Evolutionary conservation across 2,329 filamentous ascomycete species (phyloP), one percentile per base, ranked within the genome.

Genomic region (Colletotrichum camelliae): DNA sequence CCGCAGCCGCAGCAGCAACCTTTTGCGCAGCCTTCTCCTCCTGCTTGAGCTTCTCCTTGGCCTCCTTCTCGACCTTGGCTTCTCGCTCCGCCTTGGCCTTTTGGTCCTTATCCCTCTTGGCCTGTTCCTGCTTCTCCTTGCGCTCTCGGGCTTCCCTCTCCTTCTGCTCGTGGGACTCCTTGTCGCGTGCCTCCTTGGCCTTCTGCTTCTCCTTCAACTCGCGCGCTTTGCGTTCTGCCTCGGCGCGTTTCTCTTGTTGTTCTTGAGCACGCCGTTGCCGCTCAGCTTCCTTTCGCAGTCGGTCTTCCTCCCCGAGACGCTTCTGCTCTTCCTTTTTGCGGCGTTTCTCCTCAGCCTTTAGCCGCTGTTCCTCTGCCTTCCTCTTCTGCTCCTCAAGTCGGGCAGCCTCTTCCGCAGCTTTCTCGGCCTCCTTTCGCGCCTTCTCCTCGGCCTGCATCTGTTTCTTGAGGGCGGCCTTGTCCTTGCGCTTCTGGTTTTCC

Each of bases 401-500:
- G 64, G 94, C 93, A 55, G 94, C 94, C 83, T 98, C 96, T 83
- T 98, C 95, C 4, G 94, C 95, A 16, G 94, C 95, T 84, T 95
- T 96, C 82, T 98, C 96, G 7, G 96, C 95, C 60, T 98, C 96
- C 80, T 93, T 94, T 73, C 92, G 93, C 39, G 95, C 94, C 85
- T 95, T 96, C 82, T 98, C 96, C 82, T 98, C 96, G n/a, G 96
- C 95, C 78, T 94, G 93, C 4, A 93, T 93, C 82, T 95, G 93
- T 85, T 96, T 97, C 87, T 98, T 96, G 81, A 95, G 93, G 27
- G 93, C 93, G 78, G 96, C 95, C 87, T 96, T 98, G 81, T 98
- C 96, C 85, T 98, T 98, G 83, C 95, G 95, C 89, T 97, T 98
- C 84, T 98, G 95, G 18, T 97, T 96, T 81, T 98, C 96, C 82